Evolutionary conservation across 106 monocot genomes (phyloP).

Genomic region (Alisma plantagoaquatica): DNA sequence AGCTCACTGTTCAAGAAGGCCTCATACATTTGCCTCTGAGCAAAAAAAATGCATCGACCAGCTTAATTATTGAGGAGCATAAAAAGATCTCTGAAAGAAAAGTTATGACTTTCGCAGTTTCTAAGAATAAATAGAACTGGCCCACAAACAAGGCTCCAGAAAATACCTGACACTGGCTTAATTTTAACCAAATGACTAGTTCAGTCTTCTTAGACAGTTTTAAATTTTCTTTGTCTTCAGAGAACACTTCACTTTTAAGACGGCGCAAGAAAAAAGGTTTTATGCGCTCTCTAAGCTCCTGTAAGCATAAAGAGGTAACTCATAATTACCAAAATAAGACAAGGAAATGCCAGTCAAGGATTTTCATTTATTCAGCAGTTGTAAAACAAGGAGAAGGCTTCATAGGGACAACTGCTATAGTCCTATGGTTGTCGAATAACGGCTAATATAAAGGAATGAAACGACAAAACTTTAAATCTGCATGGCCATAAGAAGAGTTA

Average conservation of each 20-base stretch:
- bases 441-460: too few species aligned
- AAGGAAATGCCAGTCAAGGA: too few species aligned
- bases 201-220: slow-evolving; percentile 80
- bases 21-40: slow-evolving; percentile 95
- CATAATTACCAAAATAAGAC: not conserved
- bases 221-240: slow-evolving; percentile 21
- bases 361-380: too few species aligned
- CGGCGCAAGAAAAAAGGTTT: slow-evolving; percentile 94
- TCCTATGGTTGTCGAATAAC: too few species aligned
- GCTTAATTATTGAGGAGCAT: not conserved
- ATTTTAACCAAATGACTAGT: slow-evolving; percentile 85
- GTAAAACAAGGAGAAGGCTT: too few species aligned
- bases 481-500: too few species aligned
- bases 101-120: too few species aligned
- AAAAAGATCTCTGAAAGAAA: not conserved
- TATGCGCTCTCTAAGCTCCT: slow-evolving; percentile 85
- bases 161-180: slow-evolving; percentile 69
- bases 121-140: too few species aligned
- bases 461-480: too few species aligned
- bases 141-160: not conserved
- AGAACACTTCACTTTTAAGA: slow-evolving; percentile 86
- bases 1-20: slow-evolving; percentile 91
- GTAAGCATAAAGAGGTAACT: not conserved
- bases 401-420: too few species aligned
- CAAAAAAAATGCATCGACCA: slow-evolving; percentile 8